Evolutionary conservation across 164 flowering plant species (phyloP), one percentile per base, ranked within the genome.

Genomic region (Houttuynia cordata): DNA sequence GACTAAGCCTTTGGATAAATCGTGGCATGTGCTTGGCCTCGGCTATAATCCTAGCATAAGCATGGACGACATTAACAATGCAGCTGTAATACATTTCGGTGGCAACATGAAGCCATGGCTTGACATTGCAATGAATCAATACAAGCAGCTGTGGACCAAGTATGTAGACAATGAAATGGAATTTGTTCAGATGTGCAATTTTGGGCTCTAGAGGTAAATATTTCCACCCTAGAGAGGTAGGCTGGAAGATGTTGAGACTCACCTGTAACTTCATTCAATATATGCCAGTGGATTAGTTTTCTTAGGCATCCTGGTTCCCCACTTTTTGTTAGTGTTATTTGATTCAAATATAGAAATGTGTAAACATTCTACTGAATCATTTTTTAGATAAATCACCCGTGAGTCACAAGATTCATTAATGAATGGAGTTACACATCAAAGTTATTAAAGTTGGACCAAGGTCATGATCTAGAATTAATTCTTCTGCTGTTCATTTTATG

Each of bases 61-160:
- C 78, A 83, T 83, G 86, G 96, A 91, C 69, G 86, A 85, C 71
- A 91, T 91, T 69, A 76, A 69, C 57, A 82, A 75, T 57, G 96
- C 92, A 63, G 98, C 98, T 23, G 96, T 91, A 61, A 81, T 88
- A 62, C 95, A 85, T 72, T 91, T 78, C 71, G 88, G 80, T 62
- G 96, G 98, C 37, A 81, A 85, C 75, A 91, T 88, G 96, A 91
- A 91, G 66, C 96, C 98, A 49, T 91, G 98, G 98, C 95, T 91
- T 56, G 96, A 91, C 71, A 87, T 91, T 72, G 96, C 95, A 24
- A 67, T 88, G 91, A 88, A 85, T 71, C 95, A 83, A 58, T 88
- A 72, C 63, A 80, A 81, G 76, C 75, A 73, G 57, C 84, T 83
- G 7, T 91, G 98, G 98, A 85, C 92, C 18, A 88, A 84, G 65